phyloP scores from a whole-genome alignment of 768 basidiomycete genomes.

The Trametes maxima region DNA sequence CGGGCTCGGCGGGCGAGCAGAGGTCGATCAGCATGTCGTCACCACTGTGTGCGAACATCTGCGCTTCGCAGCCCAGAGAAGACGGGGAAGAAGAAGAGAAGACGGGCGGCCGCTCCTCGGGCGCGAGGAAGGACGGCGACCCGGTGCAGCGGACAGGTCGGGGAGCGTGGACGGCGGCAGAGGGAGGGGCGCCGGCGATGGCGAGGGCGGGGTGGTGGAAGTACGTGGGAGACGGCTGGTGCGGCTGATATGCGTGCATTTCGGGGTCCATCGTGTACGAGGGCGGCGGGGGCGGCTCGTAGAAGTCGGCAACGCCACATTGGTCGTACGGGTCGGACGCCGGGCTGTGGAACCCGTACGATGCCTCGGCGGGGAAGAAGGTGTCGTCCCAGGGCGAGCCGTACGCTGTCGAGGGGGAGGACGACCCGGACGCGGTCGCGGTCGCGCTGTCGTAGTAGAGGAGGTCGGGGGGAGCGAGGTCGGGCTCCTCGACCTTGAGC shows the following conservation, averaged over 20 bases:
- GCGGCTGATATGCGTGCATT: conserved; percentile 3
- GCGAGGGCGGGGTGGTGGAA: background rate
- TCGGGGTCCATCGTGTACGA: conserved; percentile 9
- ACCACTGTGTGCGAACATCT: background rate
- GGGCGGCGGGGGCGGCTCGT: conserved; percentile 15
- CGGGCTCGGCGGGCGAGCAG: background rate
- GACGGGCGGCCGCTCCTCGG: conserved; percentile 1
- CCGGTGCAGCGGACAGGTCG: conserved; percentile 21
- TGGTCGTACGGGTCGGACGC: background rate
- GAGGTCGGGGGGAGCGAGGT: conserved; percentile 11
- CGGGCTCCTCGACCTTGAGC: conserved; percentile 18
- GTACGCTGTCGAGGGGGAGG: conserved; percentile 2
- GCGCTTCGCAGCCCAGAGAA: background rate
- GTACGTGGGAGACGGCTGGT: background rate
- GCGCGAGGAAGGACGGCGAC: conserved; percentile 19
- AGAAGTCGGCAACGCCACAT: conserved; percentile 3
- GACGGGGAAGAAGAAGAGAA: background rate
- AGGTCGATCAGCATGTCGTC: conserved; percentile 17
- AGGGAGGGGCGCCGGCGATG: background rate
- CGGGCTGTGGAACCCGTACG: conserved; percentile 6
- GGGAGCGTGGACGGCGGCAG: conserved; percentile 20
- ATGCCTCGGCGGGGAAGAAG: background rate
- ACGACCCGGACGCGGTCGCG: background rate
- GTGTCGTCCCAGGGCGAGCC: conserved; percentile 11
- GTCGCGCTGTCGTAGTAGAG: conserved; percentile 9